Conservation (phyloP, 371 early-diverging fungal species). For the Mucor velutinosus region DNA sequence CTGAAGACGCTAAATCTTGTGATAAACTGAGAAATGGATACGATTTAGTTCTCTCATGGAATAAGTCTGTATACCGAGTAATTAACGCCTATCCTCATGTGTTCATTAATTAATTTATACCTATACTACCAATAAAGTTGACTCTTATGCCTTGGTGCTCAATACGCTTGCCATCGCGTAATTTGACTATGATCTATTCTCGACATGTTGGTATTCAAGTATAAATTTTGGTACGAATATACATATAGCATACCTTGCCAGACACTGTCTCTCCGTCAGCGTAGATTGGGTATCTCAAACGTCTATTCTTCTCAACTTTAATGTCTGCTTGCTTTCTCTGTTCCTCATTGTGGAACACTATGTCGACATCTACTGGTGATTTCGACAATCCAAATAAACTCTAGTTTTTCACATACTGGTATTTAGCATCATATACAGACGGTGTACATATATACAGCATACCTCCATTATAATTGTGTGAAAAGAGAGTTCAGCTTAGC, state of each 20-base stretch:
- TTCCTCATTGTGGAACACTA: conserved; percentile 71
- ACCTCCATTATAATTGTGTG: not conserved
- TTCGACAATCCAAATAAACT: conserved; percentile 71
- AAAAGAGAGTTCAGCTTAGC: not conserved
- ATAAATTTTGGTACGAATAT: not conserved
- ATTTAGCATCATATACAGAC: not conserved
- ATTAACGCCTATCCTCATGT: not conserved
- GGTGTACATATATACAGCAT: not conserved
- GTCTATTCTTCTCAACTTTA: conserved; percentile 81
- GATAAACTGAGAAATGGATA: conserved; percentile 81
- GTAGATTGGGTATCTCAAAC: conserved; percentile 82
- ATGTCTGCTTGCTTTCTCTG: conserved; percentile 80
- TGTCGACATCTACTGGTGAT: conserved; percentile 76
- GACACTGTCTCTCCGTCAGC: conserved; percentile 89
- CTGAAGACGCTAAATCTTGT: conserved; percentile 79
- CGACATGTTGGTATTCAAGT: not conserved
- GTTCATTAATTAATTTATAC: conserved; percentile 33
- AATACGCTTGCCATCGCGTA: conserved; percentile 81
- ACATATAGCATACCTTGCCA: conserved; percentile 71
- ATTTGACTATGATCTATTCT: conserved; percentile 70
- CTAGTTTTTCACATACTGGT: conserved; percentile 27
- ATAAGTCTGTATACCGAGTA: conserved; percentile 61
- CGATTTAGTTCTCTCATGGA: conserved; percentile 86
- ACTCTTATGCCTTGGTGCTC: conserved; percentile 94
- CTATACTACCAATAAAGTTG: conserved; percentile 90